phyloP scores from a whole-genome alignment of 176 grass and related monocot species.

The Dactylis glomerata region DNA sequence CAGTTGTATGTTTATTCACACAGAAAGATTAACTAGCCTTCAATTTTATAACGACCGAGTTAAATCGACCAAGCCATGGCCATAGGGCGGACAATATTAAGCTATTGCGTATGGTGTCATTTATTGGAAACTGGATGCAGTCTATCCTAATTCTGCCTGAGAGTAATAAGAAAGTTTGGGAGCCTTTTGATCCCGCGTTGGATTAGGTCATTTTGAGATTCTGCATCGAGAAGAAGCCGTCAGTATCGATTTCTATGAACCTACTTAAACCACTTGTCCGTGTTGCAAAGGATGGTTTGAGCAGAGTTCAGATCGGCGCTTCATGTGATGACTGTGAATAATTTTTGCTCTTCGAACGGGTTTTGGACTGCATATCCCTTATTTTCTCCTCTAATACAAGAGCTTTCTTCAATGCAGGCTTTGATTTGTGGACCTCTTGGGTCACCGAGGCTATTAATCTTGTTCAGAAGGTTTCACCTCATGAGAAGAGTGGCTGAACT shows the following conservation, averaged over 20 bases:
- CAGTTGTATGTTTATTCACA: slow-evolving; percentile 29
- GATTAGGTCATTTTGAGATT: slow-evolving; percentile 67
- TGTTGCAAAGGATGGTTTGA: slow-evolving; percentile 56
- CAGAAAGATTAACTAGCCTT: slow-evolving; percentile 80
- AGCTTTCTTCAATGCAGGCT: slow-evolving; percentile 72
- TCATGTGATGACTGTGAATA: slow-evolving; percentile 36
- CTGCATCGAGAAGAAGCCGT: slow-evolving; percentile 65
- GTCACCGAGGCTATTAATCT: slow-evolving; percentile 63
- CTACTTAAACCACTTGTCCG: slow-evolving; percentile 68
- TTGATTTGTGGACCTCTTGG: slow-evolving; percentile 85
- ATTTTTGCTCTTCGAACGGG: slow-evolving; percentile 46
- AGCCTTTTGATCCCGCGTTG: slow-evolving; percentile 64
- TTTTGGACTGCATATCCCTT: slow-evolving; percentile 61
- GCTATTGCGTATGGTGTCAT: slow-evolving; percentile 53
- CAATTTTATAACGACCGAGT: slow-evolving; percentile 45
- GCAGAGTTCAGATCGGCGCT: slow-evolving; percentile 30
- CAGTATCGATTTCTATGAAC: slow-evolving; percentile 56
- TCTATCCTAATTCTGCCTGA: slow-evolving; percentile 54
- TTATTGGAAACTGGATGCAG: slow-evolving; percentile 82
- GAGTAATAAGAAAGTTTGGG: slow-evolving; percentile 49
- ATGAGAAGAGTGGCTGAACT: slow-evolving; percentile 42
- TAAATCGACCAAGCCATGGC: slow-evolving; percentile 32
- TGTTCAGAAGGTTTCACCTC: slow-evolving; percentile 50
- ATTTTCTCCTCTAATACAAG: slow-evolving; percentile 75
- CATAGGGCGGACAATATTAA: slow-evolving; percentile 26